These are phyloP conservation scores for Meyerozyma guilliermondii DNA, from an alignment of 1,139 yeast species.

Conservation along the genomic window DNA sequence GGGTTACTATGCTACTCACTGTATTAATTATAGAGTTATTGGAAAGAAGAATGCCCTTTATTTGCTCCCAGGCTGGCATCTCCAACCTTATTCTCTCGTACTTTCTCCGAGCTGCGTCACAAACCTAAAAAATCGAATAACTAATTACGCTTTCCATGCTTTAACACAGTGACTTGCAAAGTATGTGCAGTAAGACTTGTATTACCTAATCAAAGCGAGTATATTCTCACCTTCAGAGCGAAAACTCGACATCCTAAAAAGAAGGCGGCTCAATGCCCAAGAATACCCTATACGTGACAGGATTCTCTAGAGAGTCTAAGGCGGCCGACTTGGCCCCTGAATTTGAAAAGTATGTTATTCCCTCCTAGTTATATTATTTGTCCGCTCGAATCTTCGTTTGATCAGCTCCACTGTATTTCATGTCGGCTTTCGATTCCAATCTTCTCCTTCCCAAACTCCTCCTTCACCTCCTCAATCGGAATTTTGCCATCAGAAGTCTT, in stretches of 20 bases:
- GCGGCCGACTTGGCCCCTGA: slow-evolving; percentile 67
- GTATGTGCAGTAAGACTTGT: too few relatives aligned
- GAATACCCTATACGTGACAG: slow-evolving; percentile 58
- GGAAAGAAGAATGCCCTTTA: too few relatives aligned
- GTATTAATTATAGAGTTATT: too few relatives aligned
- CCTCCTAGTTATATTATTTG: not conserved
- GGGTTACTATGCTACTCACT: too few relatives aligned
- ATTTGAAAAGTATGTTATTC: slow-evolving; percentile 56
- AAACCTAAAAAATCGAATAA: too few relatives aligned
- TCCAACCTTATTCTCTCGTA: too few relatives aligned
- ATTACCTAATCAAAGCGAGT: too few relatives aligned
- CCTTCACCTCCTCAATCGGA: slow-evolving; percentile 3
- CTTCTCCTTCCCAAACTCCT: slow-evolving; percentile 4
- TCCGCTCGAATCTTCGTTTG: slow-evolving; percentile 2
- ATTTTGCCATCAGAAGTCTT: slow-evolving; percentile 1
- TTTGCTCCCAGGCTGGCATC: too few relatives aligned
- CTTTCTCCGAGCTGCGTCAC: too few relatives aligned
- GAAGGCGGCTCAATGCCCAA: slow-evolving; percentile 34
- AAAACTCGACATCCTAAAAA: not conserved
- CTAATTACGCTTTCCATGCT: too few relatives aligned
- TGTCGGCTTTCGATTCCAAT: slow-evolving; percentile 6
- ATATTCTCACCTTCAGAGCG: not conserved
- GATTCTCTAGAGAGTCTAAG: slow-evolving; percentile 53
- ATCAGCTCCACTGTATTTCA: slow-evolving; percentile 4
- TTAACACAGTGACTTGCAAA: too few relatives aligned